These are phyloP conservation scores for Prunus mira DNA, from an alignment of 306 rosid species.

Conservation along the genomic window DNA sequence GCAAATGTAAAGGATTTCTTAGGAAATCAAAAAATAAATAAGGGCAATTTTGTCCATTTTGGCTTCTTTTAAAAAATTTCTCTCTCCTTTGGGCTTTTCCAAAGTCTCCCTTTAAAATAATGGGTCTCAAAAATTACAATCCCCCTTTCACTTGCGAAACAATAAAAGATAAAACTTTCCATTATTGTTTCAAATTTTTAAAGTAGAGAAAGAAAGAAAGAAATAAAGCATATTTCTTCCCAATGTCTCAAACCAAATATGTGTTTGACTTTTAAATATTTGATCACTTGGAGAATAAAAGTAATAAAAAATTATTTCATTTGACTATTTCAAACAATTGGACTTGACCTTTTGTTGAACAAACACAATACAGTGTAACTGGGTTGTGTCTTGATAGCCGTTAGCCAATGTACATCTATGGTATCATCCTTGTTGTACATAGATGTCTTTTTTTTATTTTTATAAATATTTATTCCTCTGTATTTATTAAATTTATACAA, in stretches of 20 bases:
- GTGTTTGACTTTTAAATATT: background rate
- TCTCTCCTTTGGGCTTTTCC: too few relatives aligned
- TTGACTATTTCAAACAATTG: background rate
- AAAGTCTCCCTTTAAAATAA: too few relatives aligned
- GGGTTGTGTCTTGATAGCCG: background rate
- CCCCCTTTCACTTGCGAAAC: too few relatives aligned
- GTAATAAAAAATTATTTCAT: background rate
- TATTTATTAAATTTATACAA: background rate
- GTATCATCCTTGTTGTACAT: background rate
- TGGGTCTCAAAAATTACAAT: too few relatives aligned
- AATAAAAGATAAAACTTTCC: background rate
- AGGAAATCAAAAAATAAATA: too few relatives aligned
- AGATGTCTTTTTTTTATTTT: background rate
- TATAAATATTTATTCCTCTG: background rate
- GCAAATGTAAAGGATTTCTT: too few relatives aligned
- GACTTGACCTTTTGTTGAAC: background rate
- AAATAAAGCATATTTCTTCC: background rate
- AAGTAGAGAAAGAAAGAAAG: too few relatives aligned
- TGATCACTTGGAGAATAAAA: background rate
- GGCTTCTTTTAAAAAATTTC: too few relatives aligned
- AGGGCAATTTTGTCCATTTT: too few relatives aligned
- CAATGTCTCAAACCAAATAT: too few relatives aligned
- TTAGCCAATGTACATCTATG: background rate
- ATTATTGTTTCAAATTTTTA: background rate
- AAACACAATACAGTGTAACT: background rate